Conservation (phyloP, 345 rosid species). For the Ricinus communis region DNA sequence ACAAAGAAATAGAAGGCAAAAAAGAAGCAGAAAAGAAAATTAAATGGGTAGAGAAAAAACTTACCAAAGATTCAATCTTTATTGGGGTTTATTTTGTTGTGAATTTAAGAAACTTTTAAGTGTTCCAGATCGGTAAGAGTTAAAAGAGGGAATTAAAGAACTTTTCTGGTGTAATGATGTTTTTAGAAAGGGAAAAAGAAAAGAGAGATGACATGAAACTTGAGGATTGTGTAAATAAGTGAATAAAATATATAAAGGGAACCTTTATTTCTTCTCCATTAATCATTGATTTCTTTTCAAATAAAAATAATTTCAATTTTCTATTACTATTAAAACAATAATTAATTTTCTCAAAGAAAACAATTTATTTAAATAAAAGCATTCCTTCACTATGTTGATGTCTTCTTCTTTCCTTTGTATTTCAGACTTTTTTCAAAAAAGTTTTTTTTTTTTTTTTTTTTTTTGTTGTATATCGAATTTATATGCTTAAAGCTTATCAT, state of each 20-base stretch:
- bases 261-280: neutral
- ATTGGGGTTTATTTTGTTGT: neutral
- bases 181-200: neutral
- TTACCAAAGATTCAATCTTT: constrained; percentile 2
- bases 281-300: neutral
- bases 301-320: too few species aligned
- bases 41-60: neutral
- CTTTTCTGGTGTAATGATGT: neutral
- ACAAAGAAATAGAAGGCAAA: neutral
- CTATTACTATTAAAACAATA: too few species aligned
- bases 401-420: too few species aligned
- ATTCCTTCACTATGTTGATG: too few species aligned
- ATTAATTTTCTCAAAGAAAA: too few species aligned
- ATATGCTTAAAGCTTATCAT: too few species aligned
- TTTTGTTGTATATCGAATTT: too few species aligned
- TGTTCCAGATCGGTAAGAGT: constrained; percentile 4
- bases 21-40: too few species aligned
- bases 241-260: too few species aligned
- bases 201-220: neutral
- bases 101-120: neutral
- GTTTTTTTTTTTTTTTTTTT: too few species aligned
- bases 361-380: too few species aligned
- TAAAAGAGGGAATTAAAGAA: constrained; percentile 4
- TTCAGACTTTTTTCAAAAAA: too few species aligned
- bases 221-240: neutral